Base-by-base conservation (phyloP, 345 rosid genomes). In the Syzygium grande region DNA sequence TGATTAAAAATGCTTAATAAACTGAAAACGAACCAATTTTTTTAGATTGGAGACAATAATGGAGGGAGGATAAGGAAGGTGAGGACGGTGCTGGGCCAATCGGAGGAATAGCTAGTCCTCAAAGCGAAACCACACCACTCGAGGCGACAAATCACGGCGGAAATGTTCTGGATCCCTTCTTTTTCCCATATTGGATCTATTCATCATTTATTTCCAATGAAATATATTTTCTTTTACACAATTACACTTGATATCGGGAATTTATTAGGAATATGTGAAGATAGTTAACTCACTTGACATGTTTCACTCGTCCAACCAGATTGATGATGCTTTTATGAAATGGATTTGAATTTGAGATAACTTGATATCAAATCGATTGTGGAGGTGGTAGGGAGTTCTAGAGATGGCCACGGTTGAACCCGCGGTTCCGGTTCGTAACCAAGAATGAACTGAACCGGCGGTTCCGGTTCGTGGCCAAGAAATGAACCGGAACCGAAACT, bases 171-270 rank as follows among this genome's bases (percentile, higher is more conserved):
- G 63, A 58, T 58, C 2, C 29, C 29, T 25, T 23, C 63, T 58
- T 10, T 58, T 2, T 58, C n/a, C 29, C 29, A 25, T 58, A 4
- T 2, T 2, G 29, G n/a, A 25, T 58, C 10, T 23, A 58, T 25
- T n/a, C 5, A 12, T 61, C 17, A 12, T n/a, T 61, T 61, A 61
- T 61, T 61, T 61, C 9, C 9, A 4, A 61, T 13, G 0, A 2
- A 61, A 0, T n/a, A n/a, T 0, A 61, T 61, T 61, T 61, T 14
- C 8, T 14, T 61, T n/a, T 61, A n/a, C 16, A 10, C 73, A 61
- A 6, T 61, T n/a, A 29, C 29, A 61, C 9, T n/a, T 61, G 73
- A n/a, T n/a, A 34, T n/a, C 10, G 17, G n/a, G 2, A n/a, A 61
- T 61, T n/a, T 12, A n/a, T 5, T 27, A 27, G 4, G 34, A 61